phyloP scores from a whole-genome alignment of 805 yeast genomes.

The Metschnikowia gelsemii region DNA sequence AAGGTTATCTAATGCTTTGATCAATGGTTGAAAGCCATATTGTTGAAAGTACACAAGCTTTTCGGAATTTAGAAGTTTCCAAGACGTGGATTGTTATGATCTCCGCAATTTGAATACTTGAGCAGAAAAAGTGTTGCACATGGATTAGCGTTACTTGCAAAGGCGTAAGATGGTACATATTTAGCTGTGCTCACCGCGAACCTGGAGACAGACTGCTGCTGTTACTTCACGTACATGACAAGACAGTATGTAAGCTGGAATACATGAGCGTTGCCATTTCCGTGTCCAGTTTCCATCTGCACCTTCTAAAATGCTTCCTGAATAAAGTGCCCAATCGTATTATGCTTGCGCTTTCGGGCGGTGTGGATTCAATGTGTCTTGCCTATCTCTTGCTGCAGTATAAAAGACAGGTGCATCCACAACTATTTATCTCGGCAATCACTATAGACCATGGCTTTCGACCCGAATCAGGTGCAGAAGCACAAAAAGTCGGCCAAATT shows the following conservation, averaged over 20 bases:
- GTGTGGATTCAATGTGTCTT: conserved; percentile 77
- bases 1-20: too few species aligned
- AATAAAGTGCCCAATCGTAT: conserved; percentile 28
- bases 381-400: conserved; percentile 48
- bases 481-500: conserved; percentile 36
- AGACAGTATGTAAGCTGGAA: too few species aligned
- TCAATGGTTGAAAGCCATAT: too few species aligned
- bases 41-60: too few species aligned
- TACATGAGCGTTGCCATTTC: conserved; percentile 5
- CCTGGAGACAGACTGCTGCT: not conserved
- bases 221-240: too few species aligned
- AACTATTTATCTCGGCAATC: conserved; percentile 48
- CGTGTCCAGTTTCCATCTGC: conserved; percentile 6
- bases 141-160: too few species aligned
- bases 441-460: conserved; percentile 68
- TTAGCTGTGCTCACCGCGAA: conserved; percentile 1
- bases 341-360: conserved; percentile 72
- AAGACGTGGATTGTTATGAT: too few species aligned
- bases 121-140: too few species aligned
- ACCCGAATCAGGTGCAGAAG: conserved; percentile 49
- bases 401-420: conserved; percentile 26
- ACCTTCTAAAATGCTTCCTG: conserved; percentile 12
- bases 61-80: too few species aligned
- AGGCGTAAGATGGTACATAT: too few species aligned
- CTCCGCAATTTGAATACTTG: too few species aligned